Evolutionary conservation across 345 rosid genomes (phyloP).

Genomic region (Rubroshorea leprosula): DNA sequence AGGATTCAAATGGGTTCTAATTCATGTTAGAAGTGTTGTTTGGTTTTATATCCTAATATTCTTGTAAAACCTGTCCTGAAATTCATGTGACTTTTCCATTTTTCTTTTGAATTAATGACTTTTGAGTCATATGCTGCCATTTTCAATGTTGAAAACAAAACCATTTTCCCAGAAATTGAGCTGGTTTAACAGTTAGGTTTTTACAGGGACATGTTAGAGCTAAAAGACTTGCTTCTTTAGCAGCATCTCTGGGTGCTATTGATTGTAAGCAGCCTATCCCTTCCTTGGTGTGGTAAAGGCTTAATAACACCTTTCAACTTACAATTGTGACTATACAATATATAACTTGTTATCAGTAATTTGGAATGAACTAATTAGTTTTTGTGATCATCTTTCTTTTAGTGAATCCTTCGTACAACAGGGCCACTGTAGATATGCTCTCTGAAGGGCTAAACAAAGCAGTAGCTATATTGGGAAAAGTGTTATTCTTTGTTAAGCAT

Average conservation of each 20-base stretch:
- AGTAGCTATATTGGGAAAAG: conserved; percentile 52
- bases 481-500: conserved; percentile 53
- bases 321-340: background rate
- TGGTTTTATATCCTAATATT: background rate
- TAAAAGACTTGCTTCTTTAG: conserved; percentile 39
- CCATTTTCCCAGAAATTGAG: no score
- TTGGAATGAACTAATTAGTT: conserved; percentile 9
- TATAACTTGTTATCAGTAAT: background rate
- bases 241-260: conserved; percentile 40
- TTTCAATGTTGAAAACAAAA: no score
- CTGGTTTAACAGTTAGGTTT: conserved; percentile 15
- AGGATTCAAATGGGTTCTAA: background rate
- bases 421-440: conserved; percentile 41
- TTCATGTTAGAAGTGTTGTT: background rate
- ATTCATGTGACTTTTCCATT: background rate
- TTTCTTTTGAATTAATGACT: background rate
- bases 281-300: conserved; percentile 3
- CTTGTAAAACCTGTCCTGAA: background rate
- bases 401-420: conserved; percentile 44
- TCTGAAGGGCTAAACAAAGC: conserved; percentile 58
- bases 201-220: conserved; percentile 44
- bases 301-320: background rate
- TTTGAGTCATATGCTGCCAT: background rate
- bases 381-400: conserved; percentile 8
- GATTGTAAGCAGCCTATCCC: conserved; percentile 32